Base-by-base conservation (phyloP, 2,329 filamentous ascomycete genomes). In the Calonectria leucothoes region DNA sequence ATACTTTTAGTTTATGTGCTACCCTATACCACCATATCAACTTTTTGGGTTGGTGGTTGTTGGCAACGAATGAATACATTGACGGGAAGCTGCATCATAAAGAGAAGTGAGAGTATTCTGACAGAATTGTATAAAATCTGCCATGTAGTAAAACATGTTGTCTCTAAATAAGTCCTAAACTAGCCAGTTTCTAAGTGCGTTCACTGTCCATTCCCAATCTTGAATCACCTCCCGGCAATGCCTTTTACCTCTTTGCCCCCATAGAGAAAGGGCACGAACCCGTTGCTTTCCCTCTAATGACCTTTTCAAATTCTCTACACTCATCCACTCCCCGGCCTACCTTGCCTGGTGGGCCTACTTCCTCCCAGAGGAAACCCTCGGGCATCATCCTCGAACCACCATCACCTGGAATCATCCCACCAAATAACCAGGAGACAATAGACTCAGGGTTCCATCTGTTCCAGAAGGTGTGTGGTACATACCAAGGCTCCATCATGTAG, bases 401-500 rank as follows among this genome's bases (percentile, higher is more conserved):
- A 31, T 86, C 84, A 4, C 88, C 88, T 2, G 89, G 89, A 1
- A 90, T 74, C 35, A 84, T 83, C 1, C 85, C 88, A 11, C 88
- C 89, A 57, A 82, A 75, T 10, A 84, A 63, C 79, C 87, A 81
- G 25, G 85, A 81, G 5, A 90, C 71, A 86, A 88, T 88, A 0
- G 88, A 91, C 72, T 82, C 82, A 0, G 88, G 92, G 2, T 90
- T 91, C 91, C 90, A 95, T 72, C 90, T 89, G 78, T 88, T 91
- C 90, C 88, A 91, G 49, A 90, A 82, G 0, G 89, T 93, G 33
- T 87, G 87, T 73, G 89, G 87, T 29, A 90, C 86, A 82, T 94
- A 94, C 83, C 90, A 94, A 3, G 93, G 93, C 59, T 91, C 89
- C 14, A 90, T 89, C 31, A 92, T 87, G 83, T 91, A 94, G 45